Base-by-base conservation (phyloP, 352 stramenopile genomes). In the Pythium phragmitis region DNA sequence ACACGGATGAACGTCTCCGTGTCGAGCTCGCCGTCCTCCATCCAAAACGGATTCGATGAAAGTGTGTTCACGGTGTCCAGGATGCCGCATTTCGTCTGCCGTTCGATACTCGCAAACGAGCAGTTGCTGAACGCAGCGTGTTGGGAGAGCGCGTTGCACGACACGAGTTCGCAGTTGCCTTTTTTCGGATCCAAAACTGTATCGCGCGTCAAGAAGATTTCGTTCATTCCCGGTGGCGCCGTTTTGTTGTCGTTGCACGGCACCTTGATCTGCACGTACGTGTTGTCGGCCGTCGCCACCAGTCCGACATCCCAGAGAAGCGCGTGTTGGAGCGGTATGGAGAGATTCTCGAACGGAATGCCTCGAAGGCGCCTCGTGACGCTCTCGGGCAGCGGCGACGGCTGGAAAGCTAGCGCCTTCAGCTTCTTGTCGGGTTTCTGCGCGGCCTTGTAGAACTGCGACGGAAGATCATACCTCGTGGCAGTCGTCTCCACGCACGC, bases 281-380 rank as follows among this genome's bases (percentile, higher is more conserved):
- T 41, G 0, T 43, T 33, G 19, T 64, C 48, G 39, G 48, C 52
- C 37, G 63, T 60, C 23, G 42, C 41, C 6, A 70, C 41, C 37
- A 70, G 63, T 9, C 63, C 63, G n/a, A 30, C 30, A 41, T 70
- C 63, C 63, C 63, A 70, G 13, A 70, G 52, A 41, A 70, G 33
- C 34, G 63, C 63, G 50, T 63, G 63, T 30, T 65, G 46, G 9
- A 70, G 63, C 21, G 63, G 26, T 7, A 60, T 21, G 5, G 63
- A 57, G 19, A 70, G 50, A 21, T 48, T 17, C 21, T 39, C 49
- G 56, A 70, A 65, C 17, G 34, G 19, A 1, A 61, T 55, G 7
- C 43, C 51, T 8, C 43, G 43, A 16, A 70, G n/a, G 39, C 63
- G 63, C 30, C 52, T 45, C 2, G 33, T 41, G 16, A 70, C 21